Percentiles rank a stretch among this genome's conserved stretches.
Evolutionary conservation across 305 asterid genomes (phyloP).

Genomic region (Fraxinus paxiana): DNA sequence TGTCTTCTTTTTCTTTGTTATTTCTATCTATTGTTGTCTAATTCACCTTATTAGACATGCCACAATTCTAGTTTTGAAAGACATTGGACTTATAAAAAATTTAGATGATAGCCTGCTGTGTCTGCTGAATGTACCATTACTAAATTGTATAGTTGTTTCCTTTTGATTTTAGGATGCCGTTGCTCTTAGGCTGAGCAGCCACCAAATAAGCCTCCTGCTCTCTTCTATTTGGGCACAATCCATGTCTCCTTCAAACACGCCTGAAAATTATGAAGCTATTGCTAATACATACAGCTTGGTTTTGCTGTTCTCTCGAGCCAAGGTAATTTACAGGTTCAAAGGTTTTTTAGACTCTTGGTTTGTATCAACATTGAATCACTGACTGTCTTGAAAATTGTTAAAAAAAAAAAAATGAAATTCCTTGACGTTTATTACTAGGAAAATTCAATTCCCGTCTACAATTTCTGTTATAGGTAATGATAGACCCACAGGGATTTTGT

Average conservation of each 20-base stretch:
- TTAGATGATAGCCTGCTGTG: not conserved
- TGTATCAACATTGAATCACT: not conserved
- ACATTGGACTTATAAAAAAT: not conserved
- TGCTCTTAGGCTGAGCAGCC: constrained; percentile 88
- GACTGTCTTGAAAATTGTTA: not conserved
- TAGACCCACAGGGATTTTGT: not conserved
- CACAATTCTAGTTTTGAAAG: not conserved
- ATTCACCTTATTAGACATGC: not conserved
- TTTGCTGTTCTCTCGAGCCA: constrained; percentile 79
- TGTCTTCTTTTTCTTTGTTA: not conserved
- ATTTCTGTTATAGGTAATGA: not conserved
- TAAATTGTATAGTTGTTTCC: not conserved
- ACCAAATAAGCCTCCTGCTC: constrained; percentile 78
- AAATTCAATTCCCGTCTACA: not conserved
- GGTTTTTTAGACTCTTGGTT: not conserved
- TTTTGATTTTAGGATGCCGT: constrained; percentile 48
- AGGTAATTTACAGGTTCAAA: constrained; percentile 48
- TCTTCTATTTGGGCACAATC: constrained; percentile 91
- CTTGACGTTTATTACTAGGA: not conserved
- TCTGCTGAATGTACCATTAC: not conserved
- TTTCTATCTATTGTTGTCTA: not conserved
- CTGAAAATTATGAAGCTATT: constrained; percentile 92
- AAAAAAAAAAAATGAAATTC: not conserved
- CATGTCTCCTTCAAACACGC: constrained; percentile 72
- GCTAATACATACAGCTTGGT: constrained; percentile 92